Evolutionary conservation across 2,329 filamentous ascomycete species (phyloP).

Genomic region (Zarea fungicola): DNA sequence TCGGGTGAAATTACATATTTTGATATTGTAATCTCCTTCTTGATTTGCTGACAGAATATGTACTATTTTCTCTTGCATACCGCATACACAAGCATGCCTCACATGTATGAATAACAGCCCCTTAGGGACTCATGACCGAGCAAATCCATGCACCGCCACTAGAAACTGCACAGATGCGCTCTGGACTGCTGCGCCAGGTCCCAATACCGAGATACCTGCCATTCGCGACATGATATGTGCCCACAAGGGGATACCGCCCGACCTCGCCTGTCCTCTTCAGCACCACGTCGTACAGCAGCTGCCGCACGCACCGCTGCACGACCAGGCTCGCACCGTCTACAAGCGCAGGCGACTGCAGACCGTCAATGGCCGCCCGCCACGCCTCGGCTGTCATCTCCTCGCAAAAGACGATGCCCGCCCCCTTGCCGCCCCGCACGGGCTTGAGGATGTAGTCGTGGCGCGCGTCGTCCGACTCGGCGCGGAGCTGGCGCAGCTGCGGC

Average conservation of each 20-base stretch:
- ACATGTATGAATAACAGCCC: too few species aligned
- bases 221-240: slow-evolving; percentile 28
- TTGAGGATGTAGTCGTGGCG: slow-evolving; percentile 31
- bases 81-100: too few species aligned
- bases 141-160: slow-evolving; percentile 30
- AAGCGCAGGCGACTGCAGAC: slow-evolving; percentile 12
- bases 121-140: slow-evolving; percentile 22
- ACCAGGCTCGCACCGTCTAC: slow-evolving; percentile 21
- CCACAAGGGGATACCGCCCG: slow-evolving; percentile 26
- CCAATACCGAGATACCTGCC: slow-evolving; percentile 26
- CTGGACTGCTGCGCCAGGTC: slow-evolving; percentile 26
- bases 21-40: too few species aligned
- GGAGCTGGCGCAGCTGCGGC: slow-evolving; percentile 19
- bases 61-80: too few species aligned
- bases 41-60: too few species aligned
- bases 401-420: slow-evolving; percentile 35
- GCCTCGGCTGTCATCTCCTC: slow-evolving; percentile 24
- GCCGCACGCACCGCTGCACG: slow-evolving; percentile 26
- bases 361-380: slow-evolving; percentile 15
- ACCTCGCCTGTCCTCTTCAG: slow-evolving; percentile 21
- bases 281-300: slow-evolving; percentile 28
- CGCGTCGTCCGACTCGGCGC: slow-evolving; percentile 12
- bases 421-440: slow-evolving; percentile 33
- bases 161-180: slow-evolving; percentile 28
- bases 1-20: too few species aligned